Conservation (phyloP, 805 yeast genomes). For the Candida quercuum region DNA sequence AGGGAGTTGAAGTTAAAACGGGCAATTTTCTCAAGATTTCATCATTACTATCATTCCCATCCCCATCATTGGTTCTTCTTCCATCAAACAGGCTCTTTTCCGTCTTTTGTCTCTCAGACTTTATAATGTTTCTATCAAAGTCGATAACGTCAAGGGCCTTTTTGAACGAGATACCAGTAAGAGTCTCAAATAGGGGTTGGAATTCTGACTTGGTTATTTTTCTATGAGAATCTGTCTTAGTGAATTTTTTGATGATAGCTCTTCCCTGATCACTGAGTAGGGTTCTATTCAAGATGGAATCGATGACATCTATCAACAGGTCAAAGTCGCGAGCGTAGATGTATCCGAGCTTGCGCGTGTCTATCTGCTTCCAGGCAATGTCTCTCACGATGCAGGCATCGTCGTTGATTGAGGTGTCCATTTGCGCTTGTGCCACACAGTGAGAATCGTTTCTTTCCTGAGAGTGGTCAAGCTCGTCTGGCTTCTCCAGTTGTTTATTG, state of each 20-base stretch:
- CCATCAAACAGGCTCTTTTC: too few species aligned
- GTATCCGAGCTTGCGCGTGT: constrained; percentile 11
- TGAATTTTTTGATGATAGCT: constrained; percentile 23
- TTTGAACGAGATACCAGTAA: constrained; percentile 28
- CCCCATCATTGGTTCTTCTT: neutral
- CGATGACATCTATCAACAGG: constrained; percentile 18
- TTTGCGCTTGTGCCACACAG: too few species aligned
- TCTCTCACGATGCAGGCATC: constrained; percentile 8
- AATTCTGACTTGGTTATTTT: constrained; percentile 29
- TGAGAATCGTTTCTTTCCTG: too few species aligned
- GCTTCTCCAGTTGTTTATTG: neutral
- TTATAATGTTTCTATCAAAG: constrained; percentile 10
- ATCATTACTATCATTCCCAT: constrained; percentile 4
- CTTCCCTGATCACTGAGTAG: constrained; percentile 24
- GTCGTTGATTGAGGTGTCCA: neutral
- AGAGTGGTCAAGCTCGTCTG: too few species aligned
- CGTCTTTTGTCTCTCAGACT: constrained; percentile 3
- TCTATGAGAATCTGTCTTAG: constrained; percentile 23
- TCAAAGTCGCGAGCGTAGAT: constrained; percentile 18
- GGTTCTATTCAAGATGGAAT: constrained; percentile 14
- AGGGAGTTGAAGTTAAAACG: constrained; percentile 3
- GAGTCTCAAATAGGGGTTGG: constrained; percentile 24
- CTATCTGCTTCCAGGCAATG: constrained; percentile 21
- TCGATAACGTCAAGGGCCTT: constrained; percentile 20
- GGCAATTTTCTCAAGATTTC: constrained; percentile 5